Evolutionary conservation across 1,284 basidiomycete genomes (phyloP).

Genomic region (Fomitopsis palustris): DNA sequence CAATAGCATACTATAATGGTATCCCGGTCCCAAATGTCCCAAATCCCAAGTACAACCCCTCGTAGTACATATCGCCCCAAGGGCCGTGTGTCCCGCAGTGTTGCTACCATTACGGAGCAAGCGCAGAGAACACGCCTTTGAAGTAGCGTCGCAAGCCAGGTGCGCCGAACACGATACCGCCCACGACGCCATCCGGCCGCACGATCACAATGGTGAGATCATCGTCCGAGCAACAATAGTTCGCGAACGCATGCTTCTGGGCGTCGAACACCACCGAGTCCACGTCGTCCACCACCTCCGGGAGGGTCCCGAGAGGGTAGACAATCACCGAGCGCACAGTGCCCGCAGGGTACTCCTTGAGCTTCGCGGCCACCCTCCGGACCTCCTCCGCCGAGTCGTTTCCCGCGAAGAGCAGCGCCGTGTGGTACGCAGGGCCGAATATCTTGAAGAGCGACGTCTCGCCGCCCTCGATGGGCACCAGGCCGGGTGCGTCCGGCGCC

Average conservation of each 20-base stretch:
- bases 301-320: neutral
- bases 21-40: neutral
- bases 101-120: neutral
- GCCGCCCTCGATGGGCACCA: slow-evolving; percentile 11
- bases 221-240: neutral
- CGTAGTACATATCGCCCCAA: neutral
- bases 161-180: slow-evolving; percentile 12
- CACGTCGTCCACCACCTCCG: neutral
- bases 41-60: neutral
- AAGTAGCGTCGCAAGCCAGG: slow-evolving; percentile 13
- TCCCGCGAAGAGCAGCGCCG: slow-evolving; percentile 23
- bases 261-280: neutral
- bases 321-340: neutral
- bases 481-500: slow-evolving; percentile 37
- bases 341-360: slow-evolving; percentile 19
- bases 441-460: slow-evolving; percentile 22
- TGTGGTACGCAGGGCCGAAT: slow-evolving; percentile 20
- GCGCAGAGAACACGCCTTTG: slow-evolving; percentile 2
- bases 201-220: neutral
- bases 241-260: neutral
- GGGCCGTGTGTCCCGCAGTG: too few relatives aligned
- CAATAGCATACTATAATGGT: neutral
- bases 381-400: neutral
- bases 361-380: neutral
- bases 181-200: slow-evolving; percentile 19